Base-by-base conservation (phyloP, 2,329 filamentous ascomycete genomes). In the Xylariaceae sp. region DNA sequence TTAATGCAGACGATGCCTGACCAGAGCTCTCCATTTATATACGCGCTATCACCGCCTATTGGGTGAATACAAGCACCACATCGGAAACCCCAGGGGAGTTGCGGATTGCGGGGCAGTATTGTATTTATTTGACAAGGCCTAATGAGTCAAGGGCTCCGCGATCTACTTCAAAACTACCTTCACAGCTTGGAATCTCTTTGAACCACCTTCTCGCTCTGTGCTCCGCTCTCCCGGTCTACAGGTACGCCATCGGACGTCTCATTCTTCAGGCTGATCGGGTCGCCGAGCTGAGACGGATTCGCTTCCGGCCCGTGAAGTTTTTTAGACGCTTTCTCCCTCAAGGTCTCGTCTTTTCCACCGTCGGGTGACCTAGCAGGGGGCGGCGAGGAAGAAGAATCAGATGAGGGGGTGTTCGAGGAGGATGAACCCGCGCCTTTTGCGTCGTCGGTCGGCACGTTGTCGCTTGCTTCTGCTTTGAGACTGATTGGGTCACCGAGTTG, bases 401-500 rank as follows among this genome's bases (percentile, higher is more conserved):
- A 17, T 8, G 39, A 19, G 4, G 42, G 29, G 2, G 40, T 25
- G 11, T 49, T 40, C n/a, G 45, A 37, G 1, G 49, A 35, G 6
- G 50, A 39, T 2, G 39, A 6, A 5, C 17, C 37, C 33, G 50
- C 53, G 3, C 58, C 55, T 14, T 46, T 48, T 25, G 58, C 61
- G 5, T 42, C 48, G 0, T 54, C 46, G 16, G 48, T 49, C 1
- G 60, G 56, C 23, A 63, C 48, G 32, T 44, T 54, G 14, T 61
- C 57, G 45, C 60, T 65, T 42, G 55, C 62, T 47, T 70, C 68
- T 6, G 66, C 66, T 47, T 70, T 69, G 22, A 68, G 32, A 38
- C 64, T 69, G 25, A 68, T 60, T 2, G 67, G 67, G 39, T 70
- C 68, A 22, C 67, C 67, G 6, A 70, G 55, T 52, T 64, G 63